phyloP scores from a whole-genome alignment of 345 rosid genomes.

The Arabidopsis arenosa region DNA sequence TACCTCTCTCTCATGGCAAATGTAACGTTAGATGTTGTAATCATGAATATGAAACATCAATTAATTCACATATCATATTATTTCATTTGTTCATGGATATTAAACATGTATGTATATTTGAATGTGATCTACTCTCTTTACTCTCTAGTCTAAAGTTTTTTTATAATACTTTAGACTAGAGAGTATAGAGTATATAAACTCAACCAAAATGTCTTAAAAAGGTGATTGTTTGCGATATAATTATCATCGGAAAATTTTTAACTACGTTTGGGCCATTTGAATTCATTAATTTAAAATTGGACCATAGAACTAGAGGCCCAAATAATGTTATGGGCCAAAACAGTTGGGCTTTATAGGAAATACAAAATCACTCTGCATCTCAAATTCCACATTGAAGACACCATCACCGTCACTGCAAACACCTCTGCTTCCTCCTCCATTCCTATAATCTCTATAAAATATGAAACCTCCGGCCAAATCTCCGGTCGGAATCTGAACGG shows the following conservation, averaged over 20 bases:
- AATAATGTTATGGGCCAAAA: conserved; percentile 4
- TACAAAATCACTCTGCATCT: neutral
- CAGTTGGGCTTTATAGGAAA: conserved; percentile 30
- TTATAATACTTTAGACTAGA: no score
- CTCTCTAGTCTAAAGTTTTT: no score
- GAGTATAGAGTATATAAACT: no score
- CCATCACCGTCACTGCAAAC: conserved; percentile 26
- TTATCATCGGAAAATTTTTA: no score
- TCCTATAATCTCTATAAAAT: conserved; percentile 35
- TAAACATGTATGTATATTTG: no score
- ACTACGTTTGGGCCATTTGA: no score
- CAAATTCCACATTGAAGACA: conserved; percentile 31
- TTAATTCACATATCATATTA: conserved; percentile 4
- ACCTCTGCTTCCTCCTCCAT: conserved; percentile 41
- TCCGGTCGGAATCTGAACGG: conserved; percentile 29
- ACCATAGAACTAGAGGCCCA: neutral
- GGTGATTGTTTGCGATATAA: no score
- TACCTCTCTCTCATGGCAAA: conserved; percentile 40
- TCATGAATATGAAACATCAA: conserved; percentile 10
- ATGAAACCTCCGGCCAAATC: conserved; percentile 33
- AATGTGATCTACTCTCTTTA: no score
- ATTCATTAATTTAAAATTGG: neutral
- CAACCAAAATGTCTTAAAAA: no score
- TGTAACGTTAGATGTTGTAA: conserved; percentile 33
- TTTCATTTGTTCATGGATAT: conserved; percentile 1